A percentile compares a stretch with the other conserved stretches of the same genome.
These are phyloP conservation scores for Globisporangium nagaii DNA, from an alignment of 352 stramenopile genomes.

Conservation along the genomic window DNA sequence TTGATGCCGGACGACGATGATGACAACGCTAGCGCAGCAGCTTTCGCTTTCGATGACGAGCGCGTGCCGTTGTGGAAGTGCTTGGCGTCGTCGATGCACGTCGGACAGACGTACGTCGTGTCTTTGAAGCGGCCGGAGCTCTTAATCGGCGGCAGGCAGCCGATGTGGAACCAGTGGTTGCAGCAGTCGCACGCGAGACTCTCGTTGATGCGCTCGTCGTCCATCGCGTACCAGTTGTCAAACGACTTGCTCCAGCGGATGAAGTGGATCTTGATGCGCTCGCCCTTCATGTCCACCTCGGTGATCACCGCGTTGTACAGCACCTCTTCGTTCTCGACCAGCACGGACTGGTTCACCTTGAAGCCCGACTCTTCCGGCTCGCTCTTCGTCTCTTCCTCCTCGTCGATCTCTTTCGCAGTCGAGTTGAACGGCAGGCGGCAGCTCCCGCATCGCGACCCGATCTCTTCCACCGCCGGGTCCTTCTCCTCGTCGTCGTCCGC, in stretches of 20 bases:
- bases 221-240: slow-evolving; percentile 86
- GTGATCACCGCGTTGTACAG: slow-evolving; percentile 85
- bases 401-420: slow-evolving; percentile 15
- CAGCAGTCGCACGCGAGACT: slow-evolving; percentile 86
- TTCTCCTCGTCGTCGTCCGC: slow-evolving; percentile 52
- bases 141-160: slow-evolving; percentile 80
- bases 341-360: slow-evolving; percentile 77
- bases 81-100: slow-evolving; percentile 72
- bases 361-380: slow-evolving; percentile 34
- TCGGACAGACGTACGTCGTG: slow-evolving; percentile 80
- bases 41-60: slow-evolving; percentile 41
- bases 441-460: slow-evolving; percentile 60
- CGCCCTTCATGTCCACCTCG: slow-evolving; percentile 59
- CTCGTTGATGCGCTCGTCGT: slow-evolving; percentile 87
- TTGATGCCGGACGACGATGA: slow-evolving; percentile 2
- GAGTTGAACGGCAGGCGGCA: slow-evolving; percentile 53
- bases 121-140: slow-evolving; percentile 80
- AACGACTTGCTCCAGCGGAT: slow-evolving; percentile 85
- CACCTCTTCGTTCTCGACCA: slow-evolving; percentile 84
- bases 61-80: slow-evolving; percentile 64
- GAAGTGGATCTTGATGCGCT: slow-evolving; percentile 87
- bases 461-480: slow-evolving; percentile 30
- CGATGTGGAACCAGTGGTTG: slow-evolving; percentile 87
- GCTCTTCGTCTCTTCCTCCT: slow-evolving; percentile 6
- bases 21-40: slow-evolving; percentile 13